Evolutionary conservation across 495 filamentous ascomycete genomes (phyloP).

Genomic region (Penicillium subrubescens): DNA sequence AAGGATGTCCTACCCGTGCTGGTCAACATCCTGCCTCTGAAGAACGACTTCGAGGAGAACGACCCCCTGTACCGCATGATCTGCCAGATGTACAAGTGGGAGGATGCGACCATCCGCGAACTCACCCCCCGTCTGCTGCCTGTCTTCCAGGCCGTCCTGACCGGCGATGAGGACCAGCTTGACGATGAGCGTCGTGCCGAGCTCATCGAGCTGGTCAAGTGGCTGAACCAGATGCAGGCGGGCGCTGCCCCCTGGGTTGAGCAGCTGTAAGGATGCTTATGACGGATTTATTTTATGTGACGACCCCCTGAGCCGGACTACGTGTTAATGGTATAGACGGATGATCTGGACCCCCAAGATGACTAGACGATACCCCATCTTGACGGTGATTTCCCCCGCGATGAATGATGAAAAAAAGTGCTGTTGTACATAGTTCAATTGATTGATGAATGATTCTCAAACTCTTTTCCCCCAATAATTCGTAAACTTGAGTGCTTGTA

Average conservation of each 20-base stretch:
- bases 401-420: constrained; percentile 44
- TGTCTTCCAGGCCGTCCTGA: constrained; percentile 78
- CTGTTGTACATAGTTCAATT: constrained; percentile 35
- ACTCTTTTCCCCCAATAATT: background rate
- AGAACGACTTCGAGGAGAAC: constrained; percentile 97
- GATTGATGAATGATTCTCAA: constrained; percentile 9
- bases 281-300: constrained; percentile 25
- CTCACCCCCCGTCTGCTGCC: constrained; percentile 78
- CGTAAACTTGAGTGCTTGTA: background rate
- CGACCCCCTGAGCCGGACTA: constrained; percentile 27
- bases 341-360: constrained; percentile 36
- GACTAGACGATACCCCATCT: constrained; percentile 50
- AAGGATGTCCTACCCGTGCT: constrained; percentile 79
- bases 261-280: constrained; percentile 39
- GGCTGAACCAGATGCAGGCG: constrained; percentile 59
- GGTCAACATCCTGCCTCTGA: constrained; percentile 77
- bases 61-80: constrained; percentile 87
- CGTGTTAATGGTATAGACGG: constrained; percentile 44
- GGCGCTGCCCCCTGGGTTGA: constrained; percentile 48
- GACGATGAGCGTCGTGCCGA: constrained; percentile 74
- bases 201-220: constrained; percentile 71
- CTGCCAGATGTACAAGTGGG: constrained; percentile 76
- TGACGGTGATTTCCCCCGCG: constrained; percentile 24
- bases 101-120: constrained; percentile 69
- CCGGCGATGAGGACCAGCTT: constrained; percentile 79